Conservation (phyloP, 129 eudicot genomes). For the Pulicaria dysenterica region DNA sequence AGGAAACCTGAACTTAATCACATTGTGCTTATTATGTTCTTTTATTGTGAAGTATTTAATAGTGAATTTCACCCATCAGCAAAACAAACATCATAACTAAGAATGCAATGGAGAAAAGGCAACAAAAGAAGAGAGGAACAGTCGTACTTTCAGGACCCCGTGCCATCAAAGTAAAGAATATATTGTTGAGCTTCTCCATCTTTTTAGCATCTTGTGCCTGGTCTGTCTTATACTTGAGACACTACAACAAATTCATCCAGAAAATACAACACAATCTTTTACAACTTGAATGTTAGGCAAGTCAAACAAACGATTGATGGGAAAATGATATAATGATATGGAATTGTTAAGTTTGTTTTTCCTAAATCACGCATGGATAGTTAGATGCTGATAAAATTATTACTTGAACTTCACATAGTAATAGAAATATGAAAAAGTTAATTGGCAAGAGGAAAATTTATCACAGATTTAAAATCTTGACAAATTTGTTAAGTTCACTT, state of each 20-base stretch:
- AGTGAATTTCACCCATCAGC: no score
- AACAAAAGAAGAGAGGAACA: no score
- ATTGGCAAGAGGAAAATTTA: background rate
- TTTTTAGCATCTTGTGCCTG: slow-evolving; percentile 97
- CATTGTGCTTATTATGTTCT: no score
- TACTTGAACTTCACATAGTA: background rate
- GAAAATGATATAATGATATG: background rate
- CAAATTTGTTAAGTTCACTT: no score
- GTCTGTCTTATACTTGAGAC: slow-evolving; percentile 91
- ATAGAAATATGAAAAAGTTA: background rate
- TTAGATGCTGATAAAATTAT: no score
- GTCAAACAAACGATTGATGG: slow-evolving; percentile 1
- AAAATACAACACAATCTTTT: background rate
- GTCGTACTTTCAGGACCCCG: slow-evolving; percentile 89
- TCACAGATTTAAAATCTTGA: background rate
- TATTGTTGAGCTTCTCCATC: slow-evolving; percentile 94
- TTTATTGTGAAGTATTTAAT: no score
- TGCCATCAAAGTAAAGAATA: slow-evolving; percentile 89
- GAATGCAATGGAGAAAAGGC: background rate
- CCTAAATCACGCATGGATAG: background rate
- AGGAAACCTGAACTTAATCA: no score
- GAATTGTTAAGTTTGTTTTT: background rate
- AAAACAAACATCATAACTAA: no score
- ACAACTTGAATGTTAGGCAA: background rate
- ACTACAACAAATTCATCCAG: slow-evolving; percentile 36